These are phyloP conservation scores for Tolypocladium guangdongense DNA, from an alignment of 2,329 filamentous ascomycete genomes.

Conservation along the genomic window DNA sequence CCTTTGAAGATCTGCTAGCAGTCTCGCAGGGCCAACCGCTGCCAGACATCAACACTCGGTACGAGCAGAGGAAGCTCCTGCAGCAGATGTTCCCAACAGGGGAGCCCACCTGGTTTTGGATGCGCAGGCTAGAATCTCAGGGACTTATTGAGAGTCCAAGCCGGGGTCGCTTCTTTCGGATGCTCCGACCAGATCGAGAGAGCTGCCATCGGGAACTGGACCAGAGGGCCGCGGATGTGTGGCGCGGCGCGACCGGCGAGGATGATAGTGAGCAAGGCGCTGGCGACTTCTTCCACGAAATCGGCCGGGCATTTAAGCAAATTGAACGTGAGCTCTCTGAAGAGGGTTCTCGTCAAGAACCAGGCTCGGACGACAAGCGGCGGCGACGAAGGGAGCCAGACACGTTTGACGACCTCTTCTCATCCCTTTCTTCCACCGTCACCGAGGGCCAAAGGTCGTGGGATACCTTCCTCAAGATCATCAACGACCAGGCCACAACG, in stretches of 20 bases:
- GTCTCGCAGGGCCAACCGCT: constrained; percentile 31
- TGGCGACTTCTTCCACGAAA: constrained; percentile 6
- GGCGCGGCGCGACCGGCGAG: constrained; percentile 11
- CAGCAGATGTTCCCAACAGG: constrained; percentile 26
- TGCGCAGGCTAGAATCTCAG: constrained; percentile 24
- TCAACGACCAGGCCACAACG: constrained; percentile 12
- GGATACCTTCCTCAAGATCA: constrained; percentile 26
- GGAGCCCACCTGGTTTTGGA: constrained; percentile 32
- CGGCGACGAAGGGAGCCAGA: constrained; percentile 12
- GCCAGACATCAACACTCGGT: constrained; percentile 24
- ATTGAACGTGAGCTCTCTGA: constrained; percentile 4
- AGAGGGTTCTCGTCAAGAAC: neutral
- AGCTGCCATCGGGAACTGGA: constrained; percentile 20
- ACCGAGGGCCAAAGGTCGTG: constrained; percentile 27
- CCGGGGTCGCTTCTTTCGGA: constrained; percentile 6
- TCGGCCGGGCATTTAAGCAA: constrained; percentile 5
- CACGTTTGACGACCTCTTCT: constrained; percentile 31
- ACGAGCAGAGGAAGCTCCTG: constrained; percentile 25
- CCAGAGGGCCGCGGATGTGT: constrained; percentile 15
- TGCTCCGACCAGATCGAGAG: constrained; percentile 14
- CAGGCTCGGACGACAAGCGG: neutral
- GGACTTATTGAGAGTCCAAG: constrained; percentile 24
- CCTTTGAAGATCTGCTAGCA: constrained; percentile 46
- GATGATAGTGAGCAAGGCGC: constrained; percentile 4
- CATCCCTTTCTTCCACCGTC: constrained; percentile 24